Base-by-base conservation (phyloP, 192 early-diverging fungal species). In the Podila epigama region DNA sequence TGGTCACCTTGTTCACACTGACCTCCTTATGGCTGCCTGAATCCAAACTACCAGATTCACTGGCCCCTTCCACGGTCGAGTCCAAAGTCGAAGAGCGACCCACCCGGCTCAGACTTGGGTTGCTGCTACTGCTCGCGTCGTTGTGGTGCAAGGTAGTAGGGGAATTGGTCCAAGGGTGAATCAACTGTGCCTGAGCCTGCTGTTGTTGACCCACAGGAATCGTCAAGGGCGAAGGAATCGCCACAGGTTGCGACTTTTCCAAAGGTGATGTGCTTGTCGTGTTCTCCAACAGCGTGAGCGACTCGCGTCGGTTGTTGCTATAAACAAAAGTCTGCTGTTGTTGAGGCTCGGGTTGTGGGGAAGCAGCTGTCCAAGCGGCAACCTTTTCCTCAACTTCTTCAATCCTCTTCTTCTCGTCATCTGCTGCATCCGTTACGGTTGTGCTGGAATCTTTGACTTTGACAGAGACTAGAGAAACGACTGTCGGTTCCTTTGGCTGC, bases 91-190 rank as follows among this genome's bases (percentile, higher is more conserved):
- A 68, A 0, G 73, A 0, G 4, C 73, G 65, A 10, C 72, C 72
- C 7, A 44, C 29, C 34, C 44, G 52, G 53, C 58, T 51, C 59
- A 68, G 36, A 36, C 32, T 58, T 12, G 8, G 29, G 13, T 40
- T 31, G 28, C 29, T 56, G 41, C 31, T 35, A 16, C 25, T 35
- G 34, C 64, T 67, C n/a, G 31, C 53, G 9, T 75, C 71, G 36
- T 51, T 59, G 20, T 67, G 71, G 32, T 75, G 71, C 1, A 75
- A 35, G 25, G 71, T 75, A 0, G 71, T 58, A 2, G 71, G 60
- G 4, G 59, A 41, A 3, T 63, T 27, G 3, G 54, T 56, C 53
- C 64, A 58, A 53, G 22, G 51, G 50, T 12, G 48, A 52, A 56
- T 56, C 39, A 2, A 11, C 27, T 53, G 51, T 22, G 51, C 4